Conservation (phyloP, 177 flowering plant genomes). For the Vitis hybrid region DNA sequence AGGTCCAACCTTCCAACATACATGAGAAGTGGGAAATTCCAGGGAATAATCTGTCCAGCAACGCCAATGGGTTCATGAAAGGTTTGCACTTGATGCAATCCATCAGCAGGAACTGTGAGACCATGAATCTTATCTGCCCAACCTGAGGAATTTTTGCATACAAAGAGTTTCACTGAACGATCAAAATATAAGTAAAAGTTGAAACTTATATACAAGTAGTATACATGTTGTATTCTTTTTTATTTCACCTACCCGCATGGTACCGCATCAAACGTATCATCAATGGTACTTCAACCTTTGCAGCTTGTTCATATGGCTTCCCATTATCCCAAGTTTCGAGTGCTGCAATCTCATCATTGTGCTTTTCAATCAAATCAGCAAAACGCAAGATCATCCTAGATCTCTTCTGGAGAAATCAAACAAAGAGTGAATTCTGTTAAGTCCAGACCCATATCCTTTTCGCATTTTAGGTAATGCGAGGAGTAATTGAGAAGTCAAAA, state of each 20-base stretch:
- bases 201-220: too few species aligned
- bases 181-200: not conserved
- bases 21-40: conserved; percentile 89
- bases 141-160: conserved; percentile 36
- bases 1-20: conserved; percentile 77
- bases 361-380: conserved; percentile 67
- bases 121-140: conserved; percentile 86
- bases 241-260: conserved; percentile 57
- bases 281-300: conserved; percentile 64
- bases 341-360: conserved; percentile 60
- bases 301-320: conserved; percentile 64
- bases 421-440: not conserved
- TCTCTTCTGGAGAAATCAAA: conserved; percentile 44
- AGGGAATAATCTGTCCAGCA: conserved; percentile 65
- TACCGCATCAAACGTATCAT: conserved; percentile 54
- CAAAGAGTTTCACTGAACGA: not conserved
- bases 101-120: conserved; percentile 66
- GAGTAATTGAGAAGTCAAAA: not conserved
- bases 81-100: conserved; percentile 57
- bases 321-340: conserved; percentile 83
- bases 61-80: conserved; percentile 85
- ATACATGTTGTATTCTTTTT: not conserved
- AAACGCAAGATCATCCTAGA: conserved; percentile 39
- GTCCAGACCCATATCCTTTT: not conserved
- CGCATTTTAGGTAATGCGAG: too few species aligned